Percentiles rank a stretch among this genome's conserved stretches.
Evolutionary conservation across 1,284 basidiomycete genomes (phyloP).

Genomic region (Pseudomicrostroma phylloplanum): DNA sequence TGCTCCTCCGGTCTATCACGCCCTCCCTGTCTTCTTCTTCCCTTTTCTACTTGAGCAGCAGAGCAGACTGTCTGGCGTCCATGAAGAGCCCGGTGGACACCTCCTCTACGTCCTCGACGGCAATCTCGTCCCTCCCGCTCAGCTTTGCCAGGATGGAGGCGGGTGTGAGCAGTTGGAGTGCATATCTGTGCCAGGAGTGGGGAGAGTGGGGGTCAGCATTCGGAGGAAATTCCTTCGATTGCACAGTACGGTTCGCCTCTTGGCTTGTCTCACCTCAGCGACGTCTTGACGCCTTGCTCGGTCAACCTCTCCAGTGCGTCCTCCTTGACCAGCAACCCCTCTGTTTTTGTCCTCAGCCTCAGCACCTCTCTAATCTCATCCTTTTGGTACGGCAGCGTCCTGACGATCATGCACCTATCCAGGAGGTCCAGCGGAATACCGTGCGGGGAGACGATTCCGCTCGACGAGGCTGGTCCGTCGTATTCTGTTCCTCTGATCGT

Average conservation of each 20-base stretch:
- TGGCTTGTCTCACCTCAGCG: conserved; percentile 63
- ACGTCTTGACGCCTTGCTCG: conserved; percentile 73
- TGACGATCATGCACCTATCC: conserved; percentile 94
- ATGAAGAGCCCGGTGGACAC: conserved; percentile 72
- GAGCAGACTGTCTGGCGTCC: conserved; percentile 61
- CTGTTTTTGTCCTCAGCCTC: conserved; percentile 75
- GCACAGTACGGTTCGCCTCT: background rate
- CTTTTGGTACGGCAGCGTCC: conserved; percentile 75
- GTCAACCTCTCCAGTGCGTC: conserved; percentile 77
- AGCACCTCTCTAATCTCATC: conserved; percentile 84
- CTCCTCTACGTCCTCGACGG: conserved; percentile 78
- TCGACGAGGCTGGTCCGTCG: conserved; percentile 48
- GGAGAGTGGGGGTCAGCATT: background rate
- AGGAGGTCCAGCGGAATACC: conserved; percentile 89
- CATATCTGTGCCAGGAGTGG: conserved; percentile 60
- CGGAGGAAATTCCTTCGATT: background rate
- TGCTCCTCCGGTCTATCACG: too few relatives aligned
- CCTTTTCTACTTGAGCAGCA: conserved; percentile 1
- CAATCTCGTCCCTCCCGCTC: conserved; percentile 71
- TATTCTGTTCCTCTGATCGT: conserved; percentile 78
- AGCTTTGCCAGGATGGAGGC: conserved; percentile 79
- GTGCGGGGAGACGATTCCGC: conserved; percentile 81
- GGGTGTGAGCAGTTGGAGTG: conserved; percentile 83
- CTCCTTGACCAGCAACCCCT: conserved; percentile 70
- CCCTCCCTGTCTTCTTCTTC: too few relatives aligned